Conservation (phyloP, 129 eudicot genomes). For the Flaveria brownii region DNA sequence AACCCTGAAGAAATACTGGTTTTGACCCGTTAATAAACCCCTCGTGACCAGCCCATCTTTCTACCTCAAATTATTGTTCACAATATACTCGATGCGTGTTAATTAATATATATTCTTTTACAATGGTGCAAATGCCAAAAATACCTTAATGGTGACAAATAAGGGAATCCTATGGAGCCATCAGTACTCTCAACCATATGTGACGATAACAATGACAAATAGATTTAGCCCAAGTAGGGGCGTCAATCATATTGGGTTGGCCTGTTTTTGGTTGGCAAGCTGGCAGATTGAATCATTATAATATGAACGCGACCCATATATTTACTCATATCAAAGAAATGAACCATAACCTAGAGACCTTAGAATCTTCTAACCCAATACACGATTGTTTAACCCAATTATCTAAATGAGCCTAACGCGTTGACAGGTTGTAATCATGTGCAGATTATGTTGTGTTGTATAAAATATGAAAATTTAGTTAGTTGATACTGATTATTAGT, state of each 20-base stretch:
- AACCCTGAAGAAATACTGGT: not conserved
- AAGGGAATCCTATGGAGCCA: not conserved
- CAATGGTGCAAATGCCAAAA: not conserved
- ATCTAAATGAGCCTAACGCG: not conserved
- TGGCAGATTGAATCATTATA: not conserved
- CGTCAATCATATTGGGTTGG: not conserved
- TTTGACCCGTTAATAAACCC: not conserved
- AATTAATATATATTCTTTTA: not conserved
- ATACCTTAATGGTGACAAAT: constrained; percentile 6
- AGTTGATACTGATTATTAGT: not conserved
- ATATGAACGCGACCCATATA: not conserved
- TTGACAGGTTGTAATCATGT: not conserved
- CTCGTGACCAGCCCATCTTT: not conserved
- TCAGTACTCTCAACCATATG: not conserved
- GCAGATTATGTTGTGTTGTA: not conserved
- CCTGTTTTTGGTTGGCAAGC: not conserved
- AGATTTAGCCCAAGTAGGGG: not conserved
- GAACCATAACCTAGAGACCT: not conserved
- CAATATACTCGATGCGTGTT: not conserved
- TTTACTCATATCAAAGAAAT: not conserved
- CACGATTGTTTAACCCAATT: not conserved
- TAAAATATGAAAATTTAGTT: not conserved
- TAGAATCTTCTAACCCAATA: too few species aligned
- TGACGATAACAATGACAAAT: not conserved
- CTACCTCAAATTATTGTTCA: not conserved